Evolutionary conservation across 139 green algal genomes (phyloP).

Genomic region (Micromonas pusilla): DNA sequence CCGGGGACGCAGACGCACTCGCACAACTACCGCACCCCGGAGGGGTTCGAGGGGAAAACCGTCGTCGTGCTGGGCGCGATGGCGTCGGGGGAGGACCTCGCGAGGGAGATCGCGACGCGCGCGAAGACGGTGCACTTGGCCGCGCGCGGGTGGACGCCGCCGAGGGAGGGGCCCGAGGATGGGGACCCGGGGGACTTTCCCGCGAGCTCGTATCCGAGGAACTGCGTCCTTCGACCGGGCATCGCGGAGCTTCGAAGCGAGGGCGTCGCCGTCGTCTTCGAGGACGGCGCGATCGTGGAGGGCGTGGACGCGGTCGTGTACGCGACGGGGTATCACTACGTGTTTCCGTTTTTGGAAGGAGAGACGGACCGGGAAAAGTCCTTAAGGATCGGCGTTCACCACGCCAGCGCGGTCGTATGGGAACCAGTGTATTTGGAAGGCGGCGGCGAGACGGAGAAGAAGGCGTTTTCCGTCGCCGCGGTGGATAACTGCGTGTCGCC

Average conservation of each 20-base stretch:
- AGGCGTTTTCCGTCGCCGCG: constrained; percentile 32
- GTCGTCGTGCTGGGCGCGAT: constrained; percentile 8
- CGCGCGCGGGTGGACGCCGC: constrained; percentile 43
- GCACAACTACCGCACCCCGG: constrained; percentile 53
- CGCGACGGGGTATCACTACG: constrained; percentile 63
- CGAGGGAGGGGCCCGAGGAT: background rate
- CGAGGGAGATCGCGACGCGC: constrained; percentile 47
- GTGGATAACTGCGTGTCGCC: constrained; percentile 49
- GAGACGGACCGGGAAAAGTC: too few species aligned
- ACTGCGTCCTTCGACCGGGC: background rate
- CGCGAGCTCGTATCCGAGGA: constrained; percentile 1
- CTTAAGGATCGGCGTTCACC: too few species aligned
- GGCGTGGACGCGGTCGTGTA: constrained; percentile 60
- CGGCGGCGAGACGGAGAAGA: too few species aligned
- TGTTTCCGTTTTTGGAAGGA: constrained; percentile 67
- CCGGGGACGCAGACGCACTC: constrained; percentile 64
- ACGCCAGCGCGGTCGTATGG: background rate
- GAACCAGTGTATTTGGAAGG: too few species aligned
- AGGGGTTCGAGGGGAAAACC: constrained; percentile 44
- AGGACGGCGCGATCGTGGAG: constrained; percentile 35
- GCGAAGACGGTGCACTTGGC: constrained; percentile 52
- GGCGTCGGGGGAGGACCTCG: constrained; percentile 58
- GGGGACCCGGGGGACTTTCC: background rate
- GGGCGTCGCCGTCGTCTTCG: constrained; percentile 34
- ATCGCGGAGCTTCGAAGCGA: constrained; percentile 32